A percentile compares a stretch with the other conserved stretches of the same genome.
Conservation (phyloP, 1,139 yeast genomes). For the Blastobotrys buckinghamii region DNA sequence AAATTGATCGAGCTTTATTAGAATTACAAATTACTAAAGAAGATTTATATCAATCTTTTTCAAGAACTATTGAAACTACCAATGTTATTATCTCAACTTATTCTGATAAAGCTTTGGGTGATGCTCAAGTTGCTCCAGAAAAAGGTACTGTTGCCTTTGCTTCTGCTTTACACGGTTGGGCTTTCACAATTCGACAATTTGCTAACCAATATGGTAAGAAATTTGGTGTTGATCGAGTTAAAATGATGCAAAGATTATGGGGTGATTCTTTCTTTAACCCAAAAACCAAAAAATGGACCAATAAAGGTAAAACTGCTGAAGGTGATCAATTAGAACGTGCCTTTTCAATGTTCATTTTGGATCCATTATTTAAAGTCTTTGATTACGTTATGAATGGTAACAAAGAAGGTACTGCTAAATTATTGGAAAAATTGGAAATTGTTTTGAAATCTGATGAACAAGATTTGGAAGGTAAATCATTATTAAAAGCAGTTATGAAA, state of each 20-base stretch:
- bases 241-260: conserved; percentile 99
- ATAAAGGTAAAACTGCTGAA: conserved; percentile 91
- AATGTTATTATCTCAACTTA: conserved; percentile 97
- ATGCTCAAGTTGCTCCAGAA: conserved; percentile 98
- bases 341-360: conserved; percentile 98
- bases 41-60: conserved; percentile 96
- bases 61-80: conserved; percentile 99
- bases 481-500: conserved; percentile 98
- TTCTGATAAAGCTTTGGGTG: conserved; percentile 87
- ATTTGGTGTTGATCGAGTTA: conserved; percentile 96
- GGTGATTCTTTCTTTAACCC: conserved; percentile 99
- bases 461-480: conserved; percentile 98
- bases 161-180: conserved; percentile 99
- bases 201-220: conserved; percentile 98
- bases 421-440: conserved; percentile 91
- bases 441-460: conserved; percentile 87
- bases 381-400: conserved; percentile 95
- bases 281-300: conserved; percentile 99
- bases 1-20: conserved; percentile 98
- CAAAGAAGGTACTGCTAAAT: conserved; percentile 89
- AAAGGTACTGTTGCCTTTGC: conserved; percentile 99
- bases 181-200: conserved; percentile 98
- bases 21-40: conserved; percentile 99
- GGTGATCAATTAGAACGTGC: conserved; percentile 98
- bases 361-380: conserved; percentile 97